Conservation (phyloP, 257 asterid genomes). For the Capsicum pubescens region DNA sequence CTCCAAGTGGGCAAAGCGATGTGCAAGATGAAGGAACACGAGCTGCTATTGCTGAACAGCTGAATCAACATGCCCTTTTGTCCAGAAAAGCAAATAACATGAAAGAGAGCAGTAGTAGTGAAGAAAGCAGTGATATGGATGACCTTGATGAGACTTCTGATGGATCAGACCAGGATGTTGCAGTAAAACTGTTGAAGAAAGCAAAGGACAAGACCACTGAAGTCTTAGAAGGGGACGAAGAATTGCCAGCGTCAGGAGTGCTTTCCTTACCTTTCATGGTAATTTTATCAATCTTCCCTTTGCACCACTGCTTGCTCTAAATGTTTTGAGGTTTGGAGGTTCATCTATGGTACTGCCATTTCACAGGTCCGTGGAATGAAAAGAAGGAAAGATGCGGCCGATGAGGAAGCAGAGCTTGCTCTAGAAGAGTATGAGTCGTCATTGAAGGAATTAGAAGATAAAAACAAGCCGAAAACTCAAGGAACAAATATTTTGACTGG, state of each 20-base stretch:
- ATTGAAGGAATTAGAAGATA: slow-evolving; percentile 61
- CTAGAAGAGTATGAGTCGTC: slow-evolving; percentile 74
- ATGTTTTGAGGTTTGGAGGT: neutral
- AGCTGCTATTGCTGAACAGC: slow-evolving; percentile 84
- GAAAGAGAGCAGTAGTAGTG: slow-evolving; percentile 73
- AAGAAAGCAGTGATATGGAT: slow-evolving; percentile 77
- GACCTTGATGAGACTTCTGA: slow-evolving; percentile 64
- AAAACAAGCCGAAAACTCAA: slow-evolving; percentile 39
- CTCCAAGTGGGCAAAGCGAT: slow-evolving; percentile 78
- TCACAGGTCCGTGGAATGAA: slow-evolving; percentile 68
- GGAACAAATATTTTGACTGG: slow-evolving; percentile 56
- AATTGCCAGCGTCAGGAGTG: slow-evolving; percentile 76
- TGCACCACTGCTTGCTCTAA: slow-evolving; percentile 4
- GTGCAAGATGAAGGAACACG: slow-evolving; percentile 88
- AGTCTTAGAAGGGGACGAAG: slow-evolving; percentile 71
- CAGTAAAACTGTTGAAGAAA: slow-evolving; percentile 55
- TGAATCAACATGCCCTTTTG: slow-evolving; percentile 72
- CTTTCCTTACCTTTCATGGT: slow-evolving; percentile 96
- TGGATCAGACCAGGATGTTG: slow-evolving; percentile 58
- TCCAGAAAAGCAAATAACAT: slow-evolving; percentile 82
- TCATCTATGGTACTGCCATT: slow-evolving; percentile 24
- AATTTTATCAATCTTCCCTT: slow-evolving; percentile 35
- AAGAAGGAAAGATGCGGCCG: slow-evolving; percentile 76
- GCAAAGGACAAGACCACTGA: slow-evolving; percentile 75
- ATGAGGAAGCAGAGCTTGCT: slow-evolving; percentile 81